Evolutionary conservation across 768 basidiomycete genomes (phyloP), one percentile per base, ranked within the genome.

Genomic region (Sistotremastrum suecicum): DNA sequence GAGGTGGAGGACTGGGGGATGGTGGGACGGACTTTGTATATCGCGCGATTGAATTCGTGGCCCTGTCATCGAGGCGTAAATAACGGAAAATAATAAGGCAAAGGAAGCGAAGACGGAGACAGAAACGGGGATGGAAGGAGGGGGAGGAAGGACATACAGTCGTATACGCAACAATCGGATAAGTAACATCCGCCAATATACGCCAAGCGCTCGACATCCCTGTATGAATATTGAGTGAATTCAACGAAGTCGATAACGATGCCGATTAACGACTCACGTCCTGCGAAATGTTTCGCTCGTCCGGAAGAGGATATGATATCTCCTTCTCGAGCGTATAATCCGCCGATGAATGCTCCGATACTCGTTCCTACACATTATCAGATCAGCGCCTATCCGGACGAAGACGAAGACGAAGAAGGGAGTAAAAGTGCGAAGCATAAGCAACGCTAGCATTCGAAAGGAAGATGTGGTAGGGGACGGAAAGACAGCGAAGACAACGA

Each of bases 1-100:
- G n/a, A 31, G 36, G 40, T 41, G 41, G 11, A 10, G 41, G 30
- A 39, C 51, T 47, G 51, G 49, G 9, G n/a, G n/a, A n/a, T n/a
- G n/a, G n/a, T n/a, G n/a, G n/a, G n/a, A n/a, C n/a, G n/a, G n/a
- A 78, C 86, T 73, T 94, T 92, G 68, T 90, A 98, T 48, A 98
- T 79, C 5, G 83, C 78, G 39, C 95, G 77, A 63, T 99, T 95
- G 63, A 95, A 91, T 62, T 92, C 87, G 50, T 91, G 88, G 3
- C 87, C 87, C 89, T 94, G 51, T 3, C 31, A 42, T n/a, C 48
- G 20, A 20, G 20, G 20, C 20, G 20, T 20, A 20, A 20, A 20
- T 20, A 52, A 37, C 38, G 10, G n/a, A n/a, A 37, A 10, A 28
- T 20, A 36, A 44, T 46, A 36, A 45, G n/a, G 41, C 42, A 43